Percentiles rank a stretch among this genome's conserved stretches.
Conservation (phyloP, 1,284 basidiomycete genomes). For the Thecaphora frezii region DNA sequence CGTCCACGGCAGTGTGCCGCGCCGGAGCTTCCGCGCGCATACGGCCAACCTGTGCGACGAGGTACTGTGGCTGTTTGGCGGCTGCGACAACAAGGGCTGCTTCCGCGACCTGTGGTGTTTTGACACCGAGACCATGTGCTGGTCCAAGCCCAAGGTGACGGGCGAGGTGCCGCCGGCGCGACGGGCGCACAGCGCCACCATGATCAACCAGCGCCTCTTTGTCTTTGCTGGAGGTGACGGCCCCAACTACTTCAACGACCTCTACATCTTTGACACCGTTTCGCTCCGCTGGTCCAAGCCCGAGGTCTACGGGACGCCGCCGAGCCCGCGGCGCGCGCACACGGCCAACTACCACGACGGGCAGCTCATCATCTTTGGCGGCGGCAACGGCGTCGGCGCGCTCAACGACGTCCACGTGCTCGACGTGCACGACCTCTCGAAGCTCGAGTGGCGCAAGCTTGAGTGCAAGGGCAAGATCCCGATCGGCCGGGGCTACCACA, state of each 20-base stretch:
- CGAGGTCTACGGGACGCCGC: slow-evolving; percentile 60
- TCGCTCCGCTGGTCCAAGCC: slow-evolving; percentile 38
- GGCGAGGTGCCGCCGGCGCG: slow-evolving; percentile 63
- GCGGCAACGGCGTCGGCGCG: slow-evolving; percentile 83
- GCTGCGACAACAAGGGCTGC: slow-evolving; percentile 77
- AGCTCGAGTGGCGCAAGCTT: slow-evolving; percentile 67
- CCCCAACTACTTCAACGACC: slow-evolving; percentile 65
- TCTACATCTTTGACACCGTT: slow-evolving; percentile 78
- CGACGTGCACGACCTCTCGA: slow-evolving; percentile 67
- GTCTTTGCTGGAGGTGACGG: slow-evolving; percentile 85
- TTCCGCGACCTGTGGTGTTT: slow-evolving; percentile 80
- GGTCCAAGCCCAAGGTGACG: slow-evolving; percentile 64
- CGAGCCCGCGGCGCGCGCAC: slow-evolving; percentile 76
- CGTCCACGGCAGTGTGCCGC: slow-evolving; percentile 74
- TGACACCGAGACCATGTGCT: slow-evolving; percentile 87
- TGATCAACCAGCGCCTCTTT: slow-evolving; percentile 75
- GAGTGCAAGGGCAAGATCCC: slow-evolving; percentile 55
- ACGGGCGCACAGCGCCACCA: slow-evolving; percentile 83
- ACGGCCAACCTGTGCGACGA: slow-evolving; percentile 80
- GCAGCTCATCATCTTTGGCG: slow-evolving; percentile 83
- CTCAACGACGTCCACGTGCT: slow-evolving; percentile 87
- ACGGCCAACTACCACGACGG: slow-evolving; percentile 75
- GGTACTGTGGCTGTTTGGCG: slow-evolving; percentile 82
- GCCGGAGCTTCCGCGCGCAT: slow-evolving; percentile 77
- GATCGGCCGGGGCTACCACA: slow-evolving; percentile 81